Evolutionary conservation across 129 eudicot species (phyloP).

Genomic region (Flaveria trinervia): DNA sequence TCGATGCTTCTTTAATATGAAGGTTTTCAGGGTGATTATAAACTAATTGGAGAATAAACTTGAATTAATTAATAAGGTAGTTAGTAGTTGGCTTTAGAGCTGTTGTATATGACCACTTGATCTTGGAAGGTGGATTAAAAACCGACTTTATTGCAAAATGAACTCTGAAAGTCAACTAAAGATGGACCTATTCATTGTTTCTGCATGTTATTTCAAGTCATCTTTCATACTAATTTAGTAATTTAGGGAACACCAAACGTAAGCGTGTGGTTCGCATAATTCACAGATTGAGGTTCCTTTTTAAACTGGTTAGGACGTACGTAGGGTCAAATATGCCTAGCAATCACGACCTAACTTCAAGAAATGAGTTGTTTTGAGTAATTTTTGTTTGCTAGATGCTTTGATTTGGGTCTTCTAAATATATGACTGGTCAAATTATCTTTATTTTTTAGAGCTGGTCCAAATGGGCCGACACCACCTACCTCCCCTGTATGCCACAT

Average conservation of each 20-base stretch:
- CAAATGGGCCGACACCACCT: no score
- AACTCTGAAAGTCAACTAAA: slow-evolving; percentile 1
- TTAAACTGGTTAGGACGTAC: not conserved
- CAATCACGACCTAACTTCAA: not conserved
- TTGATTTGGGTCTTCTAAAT: no score
- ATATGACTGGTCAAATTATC: no score
- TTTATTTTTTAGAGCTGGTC: no score
- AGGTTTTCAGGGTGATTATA: not conserved
- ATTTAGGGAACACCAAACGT: not conserved
- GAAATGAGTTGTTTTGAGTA: no score
- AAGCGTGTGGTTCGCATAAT: not conserved
- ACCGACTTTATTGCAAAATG: not conserved
- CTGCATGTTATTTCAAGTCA: not conserved
- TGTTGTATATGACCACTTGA: not conserved
- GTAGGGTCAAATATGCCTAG: not conserved
- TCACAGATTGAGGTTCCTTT: not conserved
- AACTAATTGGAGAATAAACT: not conserved
- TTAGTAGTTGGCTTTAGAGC: not conserved
- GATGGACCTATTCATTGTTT: not conserved
- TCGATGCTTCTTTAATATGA: not conserved
- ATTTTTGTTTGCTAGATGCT: no score
- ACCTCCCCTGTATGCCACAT: no score
- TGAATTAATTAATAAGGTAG: not conserved
- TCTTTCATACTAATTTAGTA: not conserved
- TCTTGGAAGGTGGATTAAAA: not conserved